Base-by-base conservation (phyloP, 2,329 filamentous ascomycete species). In the Sclerotinia borealis region DNA sequence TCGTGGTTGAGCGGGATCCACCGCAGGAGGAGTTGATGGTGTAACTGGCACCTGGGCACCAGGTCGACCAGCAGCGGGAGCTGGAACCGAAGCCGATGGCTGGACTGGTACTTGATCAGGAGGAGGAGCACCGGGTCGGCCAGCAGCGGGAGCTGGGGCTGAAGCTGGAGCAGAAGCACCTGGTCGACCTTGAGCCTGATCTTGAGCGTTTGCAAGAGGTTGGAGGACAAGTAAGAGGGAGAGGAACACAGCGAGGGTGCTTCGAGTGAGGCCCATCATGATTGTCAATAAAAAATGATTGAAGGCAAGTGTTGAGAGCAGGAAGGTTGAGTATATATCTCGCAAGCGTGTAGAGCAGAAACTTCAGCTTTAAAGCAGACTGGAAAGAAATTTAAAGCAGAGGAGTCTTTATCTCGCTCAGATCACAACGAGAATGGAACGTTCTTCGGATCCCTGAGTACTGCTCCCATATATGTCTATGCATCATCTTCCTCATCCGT, bases 251-350 rank as follows among this genome's bases (percentile, higher is more conserved):
- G 34, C 29, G 9, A 58, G 54, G n/a, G 54, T 58, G 41, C 54
- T 58, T 47, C 39, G 41, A 31, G n/a, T 58, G 39, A 58, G 54
- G 39, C 54, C 54, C 54, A 45, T 58, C 54, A 58, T 58, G 54
- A 9, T 34, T 56, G 39, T 25, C n/a, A 2, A 25, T 45, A 4
- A 36, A 25, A 19, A 45, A 19, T 58, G 39, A 58, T 31, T n/a
- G n/a, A 19, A 45, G 15, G n/a, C 29, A 31, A 22, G 15, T 45
- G 13, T 6, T 36, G 13, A 58, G 39, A 34, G n/a, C 19, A 34
- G 41, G n/a, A 45, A 19, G 29, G n/a, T n/a, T n/a, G 29, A 58
- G n/a, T n/a, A 36, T 58, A 19, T 58, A n/a, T 34, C 39, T 58
- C 54, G 25, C 51, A 55, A 55, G 51, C 51, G 5, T 55, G 25